Evolutionary conservation across 1,284 basidiomycete genomes (phyloP).

Genomic region (Exobasidium cylindrosporum): DNA sequence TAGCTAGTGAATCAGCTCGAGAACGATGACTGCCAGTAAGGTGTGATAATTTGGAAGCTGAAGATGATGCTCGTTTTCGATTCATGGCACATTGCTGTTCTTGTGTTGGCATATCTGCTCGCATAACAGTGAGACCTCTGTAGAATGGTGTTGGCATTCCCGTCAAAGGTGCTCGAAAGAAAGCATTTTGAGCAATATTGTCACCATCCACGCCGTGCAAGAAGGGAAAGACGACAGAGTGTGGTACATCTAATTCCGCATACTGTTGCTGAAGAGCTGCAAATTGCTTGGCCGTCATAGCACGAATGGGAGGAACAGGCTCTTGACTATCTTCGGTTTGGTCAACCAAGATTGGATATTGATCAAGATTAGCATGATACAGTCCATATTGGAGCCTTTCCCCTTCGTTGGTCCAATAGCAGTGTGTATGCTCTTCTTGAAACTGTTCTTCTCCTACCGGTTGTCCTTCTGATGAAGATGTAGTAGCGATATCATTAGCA

Average conservation of each 20-base stretch:
- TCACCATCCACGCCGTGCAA: conserved; percentile 50
- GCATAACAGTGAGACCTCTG: conserved; percentile 49
- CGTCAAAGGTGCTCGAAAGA: conserved; percentile 37
- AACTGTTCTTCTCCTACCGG: not conserved
- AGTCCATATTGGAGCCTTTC: conserved; percentile 22
- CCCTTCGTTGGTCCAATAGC: not conserved
- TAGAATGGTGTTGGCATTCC: conserved; percentile 43
- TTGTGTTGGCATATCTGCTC: conserved; percentile 47
- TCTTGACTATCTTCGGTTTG: conserved; percentile 19
- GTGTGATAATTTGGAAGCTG: conserved; percentile 12
- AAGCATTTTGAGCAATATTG: conserved; percentile 41
- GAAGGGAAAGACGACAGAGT: conserved; percentile 48
- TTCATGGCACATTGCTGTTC: conserved; percentile 26
- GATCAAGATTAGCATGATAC: conserved; percentile 32
- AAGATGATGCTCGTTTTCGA: conserved; percentile 18
- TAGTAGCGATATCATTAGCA: not conserved
- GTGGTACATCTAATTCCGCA: conserved; percentile 39
- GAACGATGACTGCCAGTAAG: conserved; percentile 15
- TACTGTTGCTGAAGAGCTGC: conserved; percentile 36
- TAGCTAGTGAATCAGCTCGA: conserved; percentile 32
- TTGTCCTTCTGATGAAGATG: not conserved
- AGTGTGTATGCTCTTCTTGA: not conserved
- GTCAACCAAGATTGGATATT: conserved; percentile 34
- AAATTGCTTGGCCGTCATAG: conserved; percentile 42
- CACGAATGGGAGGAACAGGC: conserved; percentile 32